Percentiles rank a stretch among this genome's conserved stretches.
Conservation (phyloP, 768 basidiomycete genomes). For the Suillus alpinus region DNA sequence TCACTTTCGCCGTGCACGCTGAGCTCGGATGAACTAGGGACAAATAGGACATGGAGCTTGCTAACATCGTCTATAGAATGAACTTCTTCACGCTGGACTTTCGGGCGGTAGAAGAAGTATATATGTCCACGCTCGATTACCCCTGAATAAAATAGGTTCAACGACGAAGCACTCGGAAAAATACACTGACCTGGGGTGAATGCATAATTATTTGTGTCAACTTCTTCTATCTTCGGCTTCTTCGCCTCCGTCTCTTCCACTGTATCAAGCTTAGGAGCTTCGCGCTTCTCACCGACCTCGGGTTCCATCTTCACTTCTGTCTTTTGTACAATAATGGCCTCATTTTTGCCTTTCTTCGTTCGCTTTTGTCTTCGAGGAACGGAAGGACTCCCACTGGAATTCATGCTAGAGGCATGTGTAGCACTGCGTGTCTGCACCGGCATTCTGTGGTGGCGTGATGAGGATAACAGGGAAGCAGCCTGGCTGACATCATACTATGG, state of each 20-base stretch:
- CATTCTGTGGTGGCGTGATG: constrained; percentile 3
- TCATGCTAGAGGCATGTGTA: not conserved
- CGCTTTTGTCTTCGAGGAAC: not conserved
- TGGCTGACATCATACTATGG: constrained; percentile 7
- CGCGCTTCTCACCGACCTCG: constrained; percentile 23
- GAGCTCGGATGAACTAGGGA: constrained; percentile 52
- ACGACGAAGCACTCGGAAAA: not conserved
- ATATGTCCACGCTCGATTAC: constrained; percentile 59
- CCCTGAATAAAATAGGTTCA: constrained; percentile 31
- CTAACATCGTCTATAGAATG: constrained; percentile 55
- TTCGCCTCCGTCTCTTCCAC: constrained; percentile 13
- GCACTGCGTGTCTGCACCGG: constrained; percentile 14
- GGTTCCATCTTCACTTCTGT: constrained; percentile 24
- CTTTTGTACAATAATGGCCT: constrained; percentile 13
- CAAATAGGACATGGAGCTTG: constrained; percentile 58
- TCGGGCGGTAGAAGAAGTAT: constrained; percentile 64
- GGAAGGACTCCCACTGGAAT: not conserved
- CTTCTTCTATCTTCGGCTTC: constrained; percentile 16
- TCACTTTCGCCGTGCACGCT: constrained; percentile 16
- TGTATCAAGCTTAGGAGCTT: constrained; percentile 20
- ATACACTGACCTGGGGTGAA: constrained; percentile 11
- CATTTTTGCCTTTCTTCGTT: not conserved
- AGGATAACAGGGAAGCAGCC: not conserved
- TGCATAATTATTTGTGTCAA: constrained; percentile 16
- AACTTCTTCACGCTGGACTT: constrained; percentile 50